Evolutionary conservation across 1,139 yeast genomes (phyloP), one percentile per base, ranked within the genome.

Genomic region (Lodderomyces metapsilosis): DNA sequence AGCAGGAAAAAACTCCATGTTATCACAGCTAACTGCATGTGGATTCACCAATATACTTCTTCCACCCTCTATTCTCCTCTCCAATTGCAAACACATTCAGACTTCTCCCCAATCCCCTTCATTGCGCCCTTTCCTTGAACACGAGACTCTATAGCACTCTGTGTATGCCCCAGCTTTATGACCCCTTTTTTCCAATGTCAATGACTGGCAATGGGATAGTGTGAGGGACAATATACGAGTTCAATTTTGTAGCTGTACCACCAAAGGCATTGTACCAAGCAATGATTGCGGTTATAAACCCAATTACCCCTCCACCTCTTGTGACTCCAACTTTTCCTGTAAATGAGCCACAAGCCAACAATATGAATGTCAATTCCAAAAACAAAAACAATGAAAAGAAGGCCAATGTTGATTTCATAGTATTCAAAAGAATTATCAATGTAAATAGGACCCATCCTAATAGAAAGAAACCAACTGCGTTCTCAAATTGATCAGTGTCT

Each of bases 281-380:
- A 37, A 76, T 56, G 33, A 78, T 63, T 5, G 85, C 77, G 12
- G 85, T 74, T 36, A 83, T 56, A 27, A 83, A 64, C 22, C 88
- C 87, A 52, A 81, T 62, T 36, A 80, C 81, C 31, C 91, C 92
- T 46, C 88, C 91, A n/a, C 88, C 88, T 54, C 75, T 77, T 35
- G 68, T 64, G 5, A 74, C 65, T 13, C 66, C 65, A 5, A 64
- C 69, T 12, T 66, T 65, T 2, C 70, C 74, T n/a, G 72, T 61
- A 51, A 82, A 76, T 40, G 69, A 71, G 15, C 81, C 88, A 42
- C 76, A 74, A n/a, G 80, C 71, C 52, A 84, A 70, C 42, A 82
- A 59, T 30, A 82, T 52, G 51, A 80, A 79, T 36, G 83, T 82
- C 40, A 78, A 51, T 58, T 71, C 72, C 54, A 85, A 70, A 41